Evolutionary conservation across 768 basidiomycete species (phyloP).

Genomic region (Serendipita vermifera): DNA sequence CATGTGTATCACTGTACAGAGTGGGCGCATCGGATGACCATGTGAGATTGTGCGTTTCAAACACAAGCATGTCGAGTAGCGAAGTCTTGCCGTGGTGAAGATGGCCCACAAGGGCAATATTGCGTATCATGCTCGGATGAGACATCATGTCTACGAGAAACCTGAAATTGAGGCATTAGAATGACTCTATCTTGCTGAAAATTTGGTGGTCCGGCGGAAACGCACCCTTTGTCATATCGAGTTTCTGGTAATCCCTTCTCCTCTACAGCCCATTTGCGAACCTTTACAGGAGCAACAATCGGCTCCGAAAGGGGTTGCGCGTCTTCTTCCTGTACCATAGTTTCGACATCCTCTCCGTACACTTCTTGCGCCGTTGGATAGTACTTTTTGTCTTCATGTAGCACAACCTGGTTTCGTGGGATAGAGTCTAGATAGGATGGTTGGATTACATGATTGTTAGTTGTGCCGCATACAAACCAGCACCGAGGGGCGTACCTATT

Average conservation of each 20-base stretch:
- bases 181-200: too few relatives aligned
- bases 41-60: slow-evolving; percentile 88
- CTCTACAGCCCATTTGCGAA: slow-evolving; percentile 86
- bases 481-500: slow-evolving; percentile 32
- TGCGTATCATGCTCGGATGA: slow-evolving; percentile 89
- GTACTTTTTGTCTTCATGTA: slow-evolving; percentile 98
- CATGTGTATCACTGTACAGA: slow-evolving; percentile 93
- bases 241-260: slow-evolving; percentile 94
- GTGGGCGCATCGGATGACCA: slow-evolving; percentile 85
- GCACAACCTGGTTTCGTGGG: slow-evolving; percentile 69
- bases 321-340: slow-evolving; percentile 96
- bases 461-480: neutral
- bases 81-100: slow-evolving; percentile 97
- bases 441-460: too few relatives aligned
- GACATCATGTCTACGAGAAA: slow-evolving; percentile 85
- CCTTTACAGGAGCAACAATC: slow-evolving; percentile 89
- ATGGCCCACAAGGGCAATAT: slow-evolving; percentile 92
- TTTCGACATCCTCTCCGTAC: slow-evolving; percentile 89
- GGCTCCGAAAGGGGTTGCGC: slow-evolving; percentile 93
- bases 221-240: slow-evolving; percentile 93
- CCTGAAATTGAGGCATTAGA: slow-evolving; percentile 32
- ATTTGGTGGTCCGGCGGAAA: too few relatives aligned
- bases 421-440: slow-evolving; percentile 43
- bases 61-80: slow-evolving; percentile 91
- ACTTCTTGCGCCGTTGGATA: slow-evolving; percentile 86